phyloP scores from a whole-genome alignment of 768 basidiomycete genomes.

The Macrolepiota fuliginosa region DNA sequence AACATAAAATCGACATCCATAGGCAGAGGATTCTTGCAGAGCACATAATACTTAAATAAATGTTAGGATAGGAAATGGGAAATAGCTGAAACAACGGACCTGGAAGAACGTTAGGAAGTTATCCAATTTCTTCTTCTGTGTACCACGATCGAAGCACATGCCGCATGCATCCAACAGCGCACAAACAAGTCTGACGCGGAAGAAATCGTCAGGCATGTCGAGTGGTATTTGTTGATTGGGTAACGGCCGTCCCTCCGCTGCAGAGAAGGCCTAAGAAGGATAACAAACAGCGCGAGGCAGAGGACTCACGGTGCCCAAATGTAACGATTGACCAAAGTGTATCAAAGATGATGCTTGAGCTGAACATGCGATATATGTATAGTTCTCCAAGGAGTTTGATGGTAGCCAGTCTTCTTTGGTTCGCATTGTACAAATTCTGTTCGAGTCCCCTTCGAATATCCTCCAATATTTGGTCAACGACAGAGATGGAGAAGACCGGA shows the following conservation, averaged over 20 bases:
- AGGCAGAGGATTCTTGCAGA: constrained; percentile 86
- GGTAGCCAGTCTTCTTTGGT: constrained; percentile 88
- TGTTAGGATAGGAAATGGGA: not conserved
- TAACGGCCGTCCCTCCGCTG: constrained; percentile 87
- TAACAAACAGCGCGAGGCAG: not conserved
- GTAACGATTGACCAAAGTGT: constrained; percentile 92
- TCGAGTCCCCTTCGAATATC: constrained; percentile 89
- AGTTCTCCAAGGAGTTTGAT: constrained; percentile 96
- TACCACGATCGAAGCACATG: constrained; percentile 95
- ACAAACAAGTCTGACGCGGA: constrained; percentile 89
- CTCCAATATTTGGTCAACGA: constrained; percentile 94
- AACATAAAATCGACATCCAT: constrained; percentile 99
- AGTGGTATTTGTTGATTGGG: constrained; percentile 72
- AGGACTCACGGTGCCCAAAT: constrained; percentile 87
- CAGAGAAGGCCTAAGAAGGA: not conserved
- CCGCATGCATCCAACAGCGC: constrained; percentile 93
- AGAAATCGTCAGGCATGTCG: constrained; percentile 96
- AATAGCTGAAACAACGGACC: constrained; percentile 38
- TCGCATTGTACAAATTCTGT: constrained; percentile 91
- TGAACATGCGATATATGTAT: constrained; percentile 92
- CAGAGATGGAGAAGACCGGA: constrained; percentile 80
- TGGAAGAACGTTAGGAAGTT: constrained; percentile 93
- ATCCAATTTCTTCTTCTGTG: constrained; percentile 90
- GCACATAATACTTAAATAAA: constrained; percentile 65
- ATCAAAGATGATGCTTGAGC: constrained; percentile 89